phyloP scores from a whole-genome alignment of 768 basidiomycete genomes.

The Clitopilus hobsonii region DNA sequence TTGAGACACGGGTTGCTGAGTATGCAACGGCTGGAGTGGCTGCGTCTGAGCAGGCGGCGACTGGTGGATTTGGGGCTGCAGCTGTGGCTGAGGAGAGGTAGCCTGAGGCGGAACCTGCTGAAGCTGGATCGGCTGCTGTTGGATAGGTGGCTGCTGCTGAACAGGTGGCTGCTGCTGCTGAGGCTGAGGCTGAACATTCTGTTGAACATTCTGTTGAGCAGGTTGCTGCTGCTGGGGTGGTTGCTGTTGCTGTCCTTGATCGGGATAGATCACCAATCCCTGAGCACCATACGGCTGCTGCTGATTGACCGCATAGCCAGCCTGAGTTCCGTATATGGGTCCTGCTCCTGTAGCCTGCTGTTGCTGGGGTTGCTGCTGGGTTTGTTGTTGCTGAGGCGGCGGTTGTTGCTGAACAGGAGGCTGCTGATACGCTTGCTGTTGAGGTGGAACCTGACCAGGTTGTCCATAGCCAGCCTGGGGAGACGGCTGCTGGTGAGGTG shows the following conservation, averaged over 20 bases:
- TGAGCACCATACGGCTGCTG: slow-evolving; percentile 33
- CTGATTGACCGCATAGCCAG: slow-evolving; percentile 27
- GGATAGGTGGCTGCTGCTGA: slow-evolving; percentile 21
- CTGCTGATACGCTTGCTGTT: slow-evolving; percentile 3
- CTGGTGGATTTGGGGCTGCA: slow-evolving; percentile 20
- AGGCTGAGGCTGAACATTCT: slow-evolving; percentile 16
- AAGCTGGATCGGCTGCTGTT: slow-evolving; percentile 16
- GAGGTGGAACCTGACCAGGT: slow-evolving; percentile 11
- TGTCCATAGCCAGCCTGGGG: slow-evolving; percentile 8
- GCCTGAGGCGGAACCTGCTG: slow-evolving; percentile 7
- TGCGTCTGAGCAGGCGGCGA: slow-evolving; percentile 16
- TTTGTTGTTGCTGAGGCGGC: slow-evolving; percentile 24
- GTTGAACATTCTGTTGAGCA: slow-evolving; percentile 12
- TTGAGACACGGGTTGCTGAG: slow-evolving; percentile 16
- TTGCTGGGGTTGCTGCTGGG: slow-evolving; percentile 17
- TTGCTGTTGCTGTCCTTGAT: slow-evolving; percentile 20
- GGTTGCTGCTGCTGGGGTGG: slow-evolving; percentile 13
- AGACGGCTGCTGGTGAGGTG: slow-evolving; percentile 10
- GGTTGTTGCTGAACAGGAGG: slow-evolving; percentile 13
- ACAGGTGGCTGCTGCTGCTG: slow-evolving; percentile 11
- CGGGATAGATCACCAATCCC: slow-evolving; percentile 34
- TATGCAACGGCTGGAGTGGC: slow-evolving; percentile 12
- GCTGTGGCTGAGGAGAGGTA: background rate
- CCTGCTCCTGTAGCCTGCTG: slow-evolving; percentile 8
- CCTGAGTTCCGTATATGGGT: slow-evolving; percentile 20